Conservation (phyloP, 1,284 basidiomycete species). For the Thelephora terrestris region DNA sequence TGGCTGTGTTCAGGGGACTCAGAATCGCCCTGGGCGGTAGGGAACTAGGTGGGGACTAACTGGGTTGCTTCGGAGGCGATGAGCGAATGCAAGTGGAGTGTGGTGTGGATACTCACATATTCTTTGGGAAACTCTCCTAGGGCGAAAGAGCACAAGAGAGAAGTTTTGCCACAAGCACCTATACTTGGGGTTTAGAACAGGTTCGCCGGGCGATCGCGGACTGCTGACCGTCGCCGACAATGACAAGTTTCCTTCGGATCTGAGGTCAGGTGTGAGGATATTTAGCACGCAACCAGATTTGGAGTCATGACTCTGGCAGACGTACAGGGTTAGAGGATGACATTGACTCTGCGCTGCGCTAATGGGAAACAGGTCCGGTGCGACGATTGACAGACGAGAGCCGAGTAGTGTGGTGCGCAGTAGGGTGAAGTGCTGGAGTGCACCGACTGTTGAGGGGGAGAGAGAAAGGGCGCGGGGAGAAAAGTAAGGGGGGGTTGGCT, state of each 20-base stretch:
- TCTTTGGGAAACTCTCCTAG: conserved; percentile 96
- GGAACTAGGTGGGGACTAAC: conserved; percentile 14
- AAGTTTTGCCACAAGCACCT: conserved; percentile 84
- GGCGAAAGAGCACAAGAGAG: conserved; percentile 81
- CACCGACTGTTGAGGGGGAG: too few species aligned
- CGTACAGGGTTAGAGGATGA: not conserved
- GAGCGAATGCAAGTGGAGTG: not conserved
- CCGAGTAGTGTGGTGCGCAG: too few species aligned
- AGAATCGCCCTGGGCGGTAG: not conserved
- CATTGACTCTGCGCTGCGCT: not conserved
- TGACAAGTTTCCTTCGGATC: conserved; percentile 86
- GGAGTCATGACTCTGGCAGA: not conserved
- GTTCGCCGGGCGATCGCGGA: conserved; percentile 4
- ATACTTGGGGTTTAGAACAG: conserved; percentile 4
- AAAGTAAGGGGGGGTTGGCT: too few species aligned
- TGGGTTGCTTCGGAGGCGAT: conserved; percentile 20
- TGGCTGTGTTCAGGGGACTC: conserved; percentile 42
- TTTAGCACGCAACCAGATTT: not conserved
- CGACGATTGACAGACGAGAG: too few species aligned
- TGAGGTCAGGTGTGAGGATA: conserved; percentile 20
- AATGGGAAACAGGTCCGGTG: too few species aligned
- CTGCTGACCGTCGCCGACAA: conserved; percentile 83
- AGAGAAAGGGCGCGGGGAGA: too few species aligned
- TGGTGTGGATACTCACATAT: conserved; percentile 55
- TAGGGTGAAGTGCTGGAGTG: too few species aligned